Base-by-base conservation (phyloP, 2,329 filamentous ascomycete genomes). In the Cadophora gregata region DNA sequence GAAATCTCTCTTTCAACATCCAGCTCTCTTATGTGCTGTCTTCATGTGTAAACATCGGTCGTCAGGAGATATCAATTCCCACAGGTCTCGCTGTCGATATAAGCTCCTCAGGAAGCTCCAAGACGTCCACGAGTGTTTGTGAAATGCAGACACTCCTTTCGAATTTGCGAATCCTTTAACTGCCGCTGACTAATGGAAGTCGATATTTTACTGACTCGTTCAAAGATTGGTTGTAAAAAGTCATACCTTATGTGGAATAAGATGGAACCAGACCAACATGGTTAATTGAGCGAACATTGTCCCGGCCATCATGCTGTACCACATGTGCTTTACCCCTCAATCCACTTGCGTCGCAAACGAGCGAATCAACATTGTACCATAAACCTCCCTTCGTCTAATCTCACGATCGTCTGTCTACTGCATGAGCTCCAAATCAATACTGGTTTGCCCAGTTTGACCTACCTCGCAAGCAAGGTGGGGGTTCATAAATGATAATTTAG, bases 281-380 rank as follows among this genome's bases (percentile, higher is more conserved):
- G n/a, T 47, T n/a, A 36, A 56, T 58, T 58, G 55, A 58, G 55
- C 55, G 55, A 58, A 38, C 25, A 58, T 58, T 58, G 21, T 42
- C 21, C 33, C 55, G 55, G 33, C 10, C 55, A 42, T 31, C 33
- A 58, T 58, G 33, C 38, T 58, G 55, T 24, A 38, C 21, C 55
- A 58, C 55, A n/a, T 58, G 31, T 8, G 27, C 50, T 25, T 36
- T 58, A 58, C 55, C 55, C 55, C 55, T 58, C 55, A 58, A 58
- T 58, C 55, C 55, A 58, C 55, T 58, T 27, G 38, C 42, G 21
- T 21, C 0, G n/a, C 31, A 58, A 42, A 21, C 55, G 55, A 58
- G 21, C 55, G 55, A 58, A 58, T 58, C 55, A 58, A 58, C 12
- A 58, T 16, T 58, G 21, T 42, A 42, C 55, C 53, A 56, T 21